Percentiles rank a stretch among this genome's conserved stretches.
Conservation (phyloP, 208 protist species). For the Crithidia bombi region DNA sequence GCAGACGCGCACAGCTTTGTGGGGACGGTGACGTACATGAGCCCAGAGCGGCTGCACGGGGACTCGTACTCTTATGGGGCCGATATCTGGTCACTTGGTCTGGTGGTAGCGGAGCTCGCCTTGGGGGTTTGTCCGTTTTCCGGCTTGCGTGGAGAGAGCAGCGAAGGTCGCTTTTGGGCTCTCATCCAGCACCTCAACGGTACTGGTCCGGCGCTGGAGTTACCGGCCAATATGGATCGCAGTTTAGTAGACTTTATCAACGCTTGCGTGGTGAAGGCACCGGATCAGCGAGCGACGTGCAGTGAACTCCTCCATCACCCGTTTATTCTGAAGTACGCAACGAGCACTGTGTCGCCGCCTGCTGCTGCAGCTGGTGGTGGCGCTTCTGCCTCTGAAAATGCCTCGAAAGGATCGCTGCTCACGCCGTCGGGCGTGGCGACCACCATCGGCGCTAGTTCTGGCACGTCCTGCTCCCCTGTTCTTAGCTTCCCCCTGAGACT, state of each 20-base stretch:
- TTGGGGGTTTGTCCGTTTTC: constrained; percentile 86
- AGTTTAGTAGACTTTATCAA: constrained; percentile 74
- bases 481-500: background rate
- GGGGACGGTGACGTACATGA: constrained; percentile 95
- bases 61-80: constrained; percentile 89
- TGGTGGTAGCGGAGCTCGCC: constrained; percentile 91
- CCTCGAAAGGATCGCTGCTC: background rate
- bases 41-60: constrained; percentile 90
- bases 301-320: constrained; percentile 71
- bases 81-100: constrained; percentile 94
- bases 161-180: constrained; percentile 85
- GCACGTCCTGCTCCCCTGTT: constrained; percentile 1
- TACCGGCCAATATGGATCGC: constrained; percentile 59
- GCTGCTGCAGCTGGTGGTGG: background rate
- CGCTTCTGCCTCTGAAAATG: background rate
- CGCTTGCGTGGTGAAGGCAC: constrained; percentile 63
- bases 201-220: constrained; percentile 59
- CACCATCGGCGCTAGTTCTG: background rate
- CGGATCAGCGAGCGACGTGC: constrained; percentile 65
- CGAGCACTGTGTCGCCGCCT: background rate
- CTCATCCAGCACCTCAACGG: constrained; percentile 80
- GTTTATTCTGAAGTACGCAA: constrained; percentile 56
- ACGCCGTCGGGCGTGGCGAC: background rate
- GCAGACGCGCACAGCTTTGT: constrained; percentile 90
- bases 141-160: constrained; percentile 49